A percentile compares a stretch with the other conserved stretches of the same genome.
These are phyloP conservation scores for Pseudocercospora fijiensis DNA, from an alignment of 2,329 filamentous ascomycete species.

Conservation along the genomic window DNA sequence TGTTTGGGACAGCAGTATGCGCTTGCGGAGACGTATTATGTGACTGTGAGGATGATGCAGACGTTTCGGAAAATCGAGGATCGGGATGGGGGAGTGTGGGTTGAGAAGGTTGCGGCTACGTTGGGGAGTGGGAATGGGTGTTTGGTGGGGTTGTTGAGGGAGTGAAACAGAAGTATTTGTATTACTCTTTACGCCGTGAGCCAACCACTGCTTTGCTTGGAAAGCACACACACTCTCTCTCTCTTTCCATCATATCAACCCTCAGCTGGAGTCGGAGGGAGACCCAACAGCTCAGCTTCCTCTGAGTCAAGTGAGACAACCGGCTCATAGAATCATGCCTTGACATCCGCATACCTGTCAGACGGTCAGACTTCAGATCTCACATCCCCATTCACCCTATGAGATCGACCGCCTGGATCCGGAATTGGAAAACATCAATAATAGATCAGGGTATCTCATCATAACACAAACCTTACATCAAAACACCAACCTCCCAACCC, in stretches of 20 bases:
- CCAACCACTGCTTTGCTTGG: too few species aligned
- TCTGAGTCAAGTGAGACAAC: too few species aligned
- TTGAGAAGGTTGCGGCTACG: slow-evolving; percentile 2
- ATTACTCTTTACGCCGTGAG: too few species aligned
- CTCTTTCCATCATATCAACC: too few species aligned
- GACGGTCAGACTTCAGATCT: too few species aligned
- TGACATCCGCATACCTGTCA: too few species aligned
- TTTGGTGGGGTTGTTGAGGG: neutral
- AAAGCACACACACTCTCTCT: too few species aligned
- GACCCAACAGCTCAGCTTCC: too few species aligned
- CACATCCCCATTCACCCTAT: neutral
- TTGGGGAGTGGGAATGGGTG: neutral
- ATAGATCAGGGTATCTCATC: neutral
- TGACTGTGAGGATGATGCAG: slow-evolving; percentile 46
- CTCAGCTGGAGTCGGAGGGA: too few species aligned
- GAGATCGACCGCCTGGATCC: neutral
- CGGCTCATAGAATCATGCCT: too few species aligned
- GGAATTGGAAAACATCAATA: neutral
- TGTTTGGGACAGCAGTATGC: slow-evolving; percentile 51
- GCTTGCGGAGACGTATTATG: slow-evolving; percentile 48
- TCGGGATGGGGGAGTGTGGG: slow-evolving; percentile 1
- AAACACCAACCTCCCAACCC: slow-evolving; percentile 49
- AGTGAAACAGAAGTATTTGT: too few species aligned
- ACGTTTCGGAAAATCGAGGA: slow-evolving; percentile 32
- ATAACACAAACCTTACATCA: neutral